Base-by-base conservation (phyloP, 2,329 filamentous ascomycete species). In the Metarhizium brunneum region DNA sequence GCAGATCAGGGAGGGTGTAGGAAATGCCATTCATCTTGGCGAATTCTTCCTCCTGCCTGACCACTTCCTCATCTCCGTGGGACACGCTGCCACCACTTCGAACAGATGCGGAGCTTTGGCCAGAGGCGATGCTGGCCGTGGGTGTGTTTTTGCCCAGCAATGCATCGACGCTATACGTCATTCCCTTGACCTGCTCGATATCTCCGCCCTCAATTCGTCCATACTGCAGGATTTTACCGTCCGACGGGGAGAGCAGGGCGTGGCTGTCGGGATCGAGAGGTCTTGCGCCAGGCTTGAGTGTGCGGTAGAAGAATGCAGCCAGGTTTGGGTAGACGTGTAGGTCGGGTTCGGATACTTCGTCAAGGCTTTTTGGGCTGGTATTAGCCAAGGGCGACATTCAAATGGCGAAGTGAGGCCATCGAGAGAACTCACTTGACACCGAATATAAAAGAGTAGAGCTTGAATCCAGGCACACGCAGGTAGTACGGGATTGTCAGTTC, bases 141-240 rank as follows among this genome's bases (percentile, higher is more conserved):
- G 81, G 81, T 6, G 78, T 81, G 58, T 77, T 76, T 60, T 82
- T 84, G 53, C 94, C 94, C 2, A 99, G 80, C 2, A 99, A 80
- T 7, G 94, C 92, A 68, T 99, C 94, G 54, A 99, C 82, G 62
- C 87, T 95, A 73, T 99, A 99, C 1, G 94, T 99, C 80, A 99
- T 94, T 58, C 94, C 94, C 73, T 99, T 99, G 60, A 99, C 92
- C 73, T 99, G 94, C 70, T 99, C 94, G 47, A 99, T 95, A 66
- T 96, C 90, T 50, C 92, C 92, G 64, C 92, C 85, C 65, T 95
- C 87, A 56, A 99, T 96, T 63, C 85, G 85, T 11, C 94, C 94
- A 63, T 91, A 96, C 65, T 97, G 92, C 30, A 99, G 81, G 49
- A 99, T 81, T 60, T 88, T 87, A 50, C 94, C 94, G 69, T 99